Base-by-base conservation (phyloP, 2,329 filamentous ascomycete genomes). In the Rugonectria rugulosa region DNA sequence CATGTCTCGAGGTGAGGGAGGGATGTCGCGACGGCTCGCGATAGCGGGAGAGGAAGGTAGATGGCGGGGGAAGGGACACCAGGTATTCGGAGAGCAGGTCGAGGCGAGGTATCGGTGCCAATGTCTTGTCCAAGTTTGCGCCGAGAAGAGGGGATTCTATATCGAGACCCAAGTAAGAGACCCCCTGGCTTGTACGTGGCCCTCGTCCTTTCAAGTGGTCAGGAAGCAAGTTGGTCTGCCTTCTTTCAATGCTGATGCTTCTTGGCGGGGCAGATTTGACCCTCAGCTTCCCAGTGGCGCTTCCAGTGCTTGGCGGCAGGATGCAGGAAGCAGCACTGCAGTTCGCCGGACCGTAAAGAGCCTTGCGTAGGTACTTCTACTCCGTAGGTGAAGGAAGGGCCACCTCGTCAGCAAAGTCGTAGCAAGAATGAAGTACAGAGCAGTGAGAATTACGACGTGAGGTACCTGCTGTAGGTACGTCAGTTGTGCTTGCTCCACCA, bases 1-100 rank as follows among this genome's bases (percentile, higher is more conserved):
- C 72, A 74, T 74, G 58, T 60, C 57, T 56, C 44, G 53, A 54
- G 17, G 12, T 23, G 40, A 11, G 24, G 20, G 27, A 21, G n/a
- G 34, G 34, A 19, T n/a, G 36, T 17, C n/a, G n/a, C n/a, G n/a
- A n/a, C n/a, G n/a, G n/a, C n/a, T n/a, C n/a, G n/a, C n/a, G n/a
- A n/a, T n/a, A n/a, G n/a, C n/a, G n/a, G n/a, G n/a, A n/a, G n/a
- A n/a, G n/a, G n/a, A n/a, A n/a, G 8, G 36, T 17, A 11, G 37
- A n/a, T 14, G 37, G 37, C 20, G 37, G 19, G 43, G 26, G 27
- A 40, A 40, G 34, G 20, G 24, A 55, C 31, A 29, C 29, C 9
- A 23, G 38, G 52, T 26, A 26, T 53, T 20, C 19, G 27, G n/a
- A n/a, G 26, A 23, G 24, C 15, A 29, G 40, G 32, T 34, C 7